phyloP scores from a whole-genome alignment of 148 eudicot species.

The Nepenthes gracilis region DNA sequence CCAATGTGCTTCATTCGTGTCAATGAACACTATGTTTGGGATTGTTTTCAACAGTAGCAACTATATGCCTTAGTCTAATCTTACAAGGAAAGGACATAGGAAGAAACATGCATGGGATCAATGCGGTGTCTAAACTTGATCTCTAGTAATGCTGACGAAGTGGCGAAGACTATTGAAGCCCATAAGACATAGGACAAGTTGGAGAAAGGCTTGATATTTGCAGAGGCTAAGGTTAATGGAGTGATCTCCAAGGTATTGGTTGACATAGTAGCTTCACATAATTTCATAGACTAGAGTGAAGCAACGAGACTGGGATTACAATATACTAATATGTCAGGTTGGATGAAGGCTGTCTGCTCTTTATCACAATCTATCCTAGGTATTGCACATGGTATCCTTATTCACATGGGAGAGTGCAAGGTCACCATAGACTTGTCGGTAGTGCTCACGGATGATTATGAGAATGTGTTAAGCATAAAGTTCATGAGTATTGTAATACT shows the following conservation, averaged over 20 bases:
- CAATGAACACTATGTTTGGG: background rate
- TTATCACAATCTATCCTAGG: background rate
- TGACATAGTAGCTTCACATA: background rate
- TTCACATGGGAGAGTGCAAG: background rate
- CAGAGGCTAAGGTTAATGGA: background rate
- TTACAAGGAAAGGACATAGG: no score
- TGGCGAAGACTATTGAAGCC: background rate
- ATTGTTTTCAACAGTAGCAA: background rate
- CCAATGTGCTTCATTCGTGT: background rate
- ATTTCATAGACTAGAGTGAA: conserved; percentile 8
- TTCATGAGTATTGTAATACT: background rate
- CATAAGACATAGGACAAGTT: background rate
- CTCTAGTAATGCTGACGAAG: no score
- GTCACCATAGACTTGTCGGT: background rate
- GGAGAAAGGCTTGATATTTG: background rate
- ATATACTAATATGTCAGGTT: background rate
- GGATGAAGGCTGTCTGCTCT: background rate
- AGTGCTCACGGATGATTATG: background rate
- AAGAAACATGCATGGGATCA: no score
- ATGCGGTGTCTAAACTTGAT: no score
- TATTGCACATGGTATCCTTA: background rate
- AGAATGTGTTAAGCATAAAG: background rate
- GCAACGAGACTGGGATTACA: background rate
- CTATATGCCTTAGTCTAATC: background rate
- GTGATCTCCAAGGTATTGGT: no score